A percentile compares a stretch with the other conserved stretches of the same genome.
These are phyloP conservation scores for Flaveria ramosissima DNA, from an alignment of 129 eudicot genomes.

Conservation along the genomic window DNA sequence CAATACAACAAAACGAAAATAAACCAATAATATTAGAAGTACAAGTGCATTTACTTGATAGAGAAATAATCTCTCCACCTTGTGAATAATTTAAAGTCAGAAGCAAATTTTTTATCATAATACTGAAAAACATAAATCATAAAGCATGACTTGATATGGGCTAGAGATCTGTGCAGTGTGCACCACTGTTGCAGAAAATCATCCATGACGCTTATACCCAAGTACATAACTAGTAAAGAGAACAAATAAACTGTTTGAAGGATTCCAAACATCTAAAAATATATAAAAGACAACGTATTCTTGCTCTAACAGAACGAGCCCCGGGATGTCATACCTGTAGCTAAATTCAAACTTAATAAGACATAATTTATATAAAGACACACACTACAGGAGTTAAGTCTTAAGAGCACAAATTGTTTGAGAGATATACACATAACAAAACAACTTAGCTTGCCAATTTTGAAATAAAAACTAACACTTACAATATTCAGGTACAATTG, in stretches of 20 bases:
- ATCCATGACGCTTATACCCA: not conserved
- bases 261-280: not conserved
- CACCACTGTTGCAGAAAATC: not conserved
- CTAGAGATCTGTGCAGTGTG: conserved; percentile 1
- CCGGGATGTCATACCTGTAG: not conserved
- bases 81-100: not conserved
- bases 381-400: not conserved
- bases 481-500: not conserved
- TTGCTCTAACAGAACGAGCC: not conserved
- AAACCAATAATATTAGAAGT: not conserved
- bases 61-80: not conserved
- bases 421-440: not conserved
- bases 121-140: not conserved
- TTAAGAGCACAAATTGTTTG: not conserved
- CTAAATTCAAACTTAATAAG: not conserved
- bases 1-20: not conserved
- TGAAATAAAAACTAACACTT: not conserved
- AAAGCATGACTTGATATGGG: not conserved
- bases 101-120: not conserved
- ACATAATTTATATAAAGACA: too few relatives aligned
- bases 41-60: not conserved
- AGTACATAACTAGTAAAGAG: not conserved
- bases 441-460: not conserved
- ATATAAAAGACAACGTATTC: not conserved
- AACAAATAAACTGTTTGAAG: not conserved